Conservation (phyloP, 1,139 yeast species). For the Suhomyces bribrorum region DNA sequence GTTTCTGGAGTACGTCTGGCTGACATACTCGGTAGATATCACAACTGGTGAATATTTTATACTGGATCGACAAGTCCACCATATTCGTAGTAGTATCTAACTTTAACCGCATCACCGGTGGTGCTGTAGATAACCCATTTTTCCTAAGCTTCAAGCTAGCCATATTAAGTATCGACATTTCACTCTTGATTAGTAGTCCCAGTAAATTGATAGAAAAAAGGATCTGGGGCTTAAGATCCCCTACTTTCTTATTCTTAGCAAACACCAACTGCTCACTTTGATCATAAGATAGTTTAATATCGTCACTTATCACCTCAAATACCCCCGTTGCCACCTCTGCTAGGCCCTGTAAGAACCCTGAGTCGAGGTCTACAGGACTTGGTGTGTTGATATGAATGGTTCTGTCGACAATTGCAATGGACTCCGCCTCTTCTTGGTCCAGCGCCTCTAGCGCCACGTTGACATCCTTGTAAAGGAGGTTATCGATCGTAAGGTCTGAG, state of each 20-base stretch:
- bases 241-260: slow-evolving; percentile 14
- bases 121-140: slow-evolving; percentile 10
- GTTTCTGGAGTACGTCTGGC: slow-evolving; percentile 13
- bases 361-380: slow-evolving; percentile 2
- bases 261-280: slow-evolving; percentile 8
- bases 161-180: slow-evolving; percentile 13
- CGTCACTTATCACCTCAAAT: slow-evolving; percentile 6
- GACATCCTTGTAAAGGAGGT: slow-evolving; percentile 12
- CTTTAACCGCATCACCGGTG: slow-evolving; percentile 12
- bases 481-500: slow-evolving; percentile 12
- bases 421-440: slow-evolving; percentile 2
- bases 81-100: slow-evolving; percentile 6
- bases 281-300: slow-evolving; percentile 14
- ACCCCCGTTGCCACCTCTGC: slow-evolving; percentile 1
- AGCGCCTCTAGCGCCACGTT: neutral
- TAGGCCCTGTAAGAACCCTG: neutral
- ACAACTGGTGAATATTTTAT: slow-evolving; percentile 10
- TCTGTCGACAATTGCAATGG: slow-evolving; percentile 4
- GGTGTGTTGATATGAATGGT: slow-evolving; percentile 1
- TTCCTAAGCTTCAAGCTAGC: slow-evolving; percentile 13
- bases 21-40: slow-evolving; percentile 15
- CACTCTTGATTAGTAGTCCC: slow-evolving; percentile 6
- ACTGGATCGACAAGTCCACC: slow-evolving; percentile 11
- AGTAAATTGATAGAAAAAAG: slow-evolving; percentile 10
- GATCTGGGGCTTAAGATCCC: slow-evolving; percentile 2